Evolutionary conservation across 257 asterid genomes (phyloP).

Genomic region (Solanum corneliomulleri): DNA sequence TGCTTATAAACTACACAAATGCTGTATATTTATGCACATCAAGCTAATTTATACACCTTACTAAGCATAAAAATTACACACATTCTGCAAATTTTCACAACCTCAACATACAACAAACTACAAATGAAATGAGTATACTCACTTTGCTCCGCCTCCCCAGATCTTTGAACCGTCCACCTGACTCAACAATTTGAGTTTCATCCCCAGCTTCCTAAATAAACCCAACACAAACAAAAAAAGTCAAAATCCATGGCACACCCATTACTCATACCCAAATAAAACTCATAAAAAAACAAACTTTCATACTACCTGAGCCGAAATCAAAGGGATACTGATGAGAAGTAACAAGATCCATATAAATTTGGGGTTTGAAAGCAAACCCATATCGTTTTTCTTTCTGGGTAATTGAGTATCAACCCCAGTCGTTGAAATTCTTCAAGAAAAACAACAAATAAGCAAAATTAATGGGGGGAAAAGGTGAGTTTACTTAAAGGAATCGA

Average conservation of each 20-base stretch:
- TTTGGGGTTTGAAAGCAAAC: not conserved
- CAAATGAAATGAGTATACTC: constrained; percentile 7
- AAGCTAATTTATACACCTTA: not conserved
- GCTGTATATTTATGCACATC: not conserved
- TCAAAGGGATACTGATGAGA: not conserved
- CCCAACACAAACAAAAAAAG: not conserved
- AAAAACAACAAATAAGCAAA: not conserved
- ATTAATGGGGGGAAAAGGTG: not conserved
- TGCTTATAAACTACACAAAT: not conserved
- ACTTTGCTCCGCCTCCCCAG: constrained; percentile 75
- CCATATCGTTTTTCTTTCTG: not conserved
- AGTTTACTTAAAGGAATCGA: not conserved
- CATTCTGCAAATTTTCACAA: not conserved
- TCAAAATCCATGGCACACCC: not conserved
- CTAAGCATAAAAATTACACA: not conserved
- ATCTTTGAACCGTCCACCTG: constrained; percentile 23
- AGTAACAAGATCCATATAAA: not conserved
- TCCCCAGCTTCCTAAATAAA: constrained; percentile 3
- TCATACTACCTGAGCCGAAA: constrained; percentile 16
- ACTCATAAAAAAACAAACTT: not conserved
- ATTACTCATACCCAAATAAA: not conserved
- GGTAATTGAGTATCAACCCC: not conserved
- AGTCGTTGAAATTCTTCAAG: not conserved
- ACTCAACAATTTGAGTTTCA: constrained; percentile 35
- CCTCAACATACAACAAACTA: not conserved